Evolutionary conservation across 176 grass and related monocot genomes (phyloP).

Genomic region (Musa acuminata): DNA sequence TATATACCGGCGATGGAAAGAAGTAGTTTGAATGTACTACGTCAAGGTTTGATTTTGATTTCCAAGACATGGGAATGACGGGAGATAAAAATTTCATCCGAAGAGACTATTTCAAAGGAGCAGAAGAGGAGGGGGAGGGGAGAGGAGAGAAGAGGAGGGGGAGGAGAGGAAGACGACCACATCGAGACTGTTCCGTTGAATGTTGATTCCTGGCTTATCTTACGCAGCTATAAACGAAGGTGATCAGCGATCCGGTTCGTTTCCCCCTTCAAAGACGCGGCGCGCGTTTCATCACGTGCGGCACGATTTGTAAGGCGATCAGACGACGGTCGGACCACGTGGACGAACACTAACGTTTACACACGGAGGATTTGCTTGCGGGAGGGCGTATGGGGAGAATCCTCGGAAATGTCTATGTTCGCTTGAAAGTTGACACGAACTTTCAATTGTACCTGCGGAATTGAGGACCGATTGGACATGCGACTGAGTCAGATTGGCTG

Average conservation of each 20-base stretch:
- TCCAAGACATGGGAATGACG: neutral
- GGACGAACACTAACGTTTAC: neutral
- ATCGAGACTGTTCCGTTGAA: neutral
- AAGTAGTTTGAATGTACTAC: neutral
- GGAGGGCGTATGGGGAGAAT: too few relatives aligned
- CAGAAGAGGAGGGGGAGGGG: neutral
- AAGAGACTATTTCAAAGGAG: neutral
- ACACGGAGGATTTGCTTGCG: neutral
- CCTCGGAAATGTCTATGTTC: neutral
- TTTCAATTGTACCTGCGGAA: too few relatives aligned
- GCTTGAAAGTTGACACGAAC: neutral
- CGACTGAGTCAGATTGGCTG: too few relatives aligned
- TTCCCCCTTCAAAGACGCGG: neutral
- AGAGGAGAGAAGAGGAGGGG: neutral
- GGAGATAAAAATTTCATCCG: neutral
- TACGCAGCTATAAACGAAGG: too few relatives aligned
- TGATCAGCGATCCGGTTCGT: neutral
- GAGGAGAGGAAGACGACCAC: too few relatives aligned
- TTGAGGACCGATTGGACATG: too few relatives aligned
- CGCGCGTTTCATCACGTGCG: neutral
- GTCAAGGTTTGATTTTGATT: slow-evolving; percentile 8
- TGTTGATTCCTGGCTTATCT: neutral
- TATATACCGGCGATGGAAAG: neutral
- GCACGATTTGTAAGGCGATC: neutral
- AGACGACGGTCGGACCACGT: neutral